Evolutionary conservation across 176 grass and related monocot genomes (phyloP), one percentile per base, ranked within the genome.

Genomic region (Zea luxurians): DNA sequence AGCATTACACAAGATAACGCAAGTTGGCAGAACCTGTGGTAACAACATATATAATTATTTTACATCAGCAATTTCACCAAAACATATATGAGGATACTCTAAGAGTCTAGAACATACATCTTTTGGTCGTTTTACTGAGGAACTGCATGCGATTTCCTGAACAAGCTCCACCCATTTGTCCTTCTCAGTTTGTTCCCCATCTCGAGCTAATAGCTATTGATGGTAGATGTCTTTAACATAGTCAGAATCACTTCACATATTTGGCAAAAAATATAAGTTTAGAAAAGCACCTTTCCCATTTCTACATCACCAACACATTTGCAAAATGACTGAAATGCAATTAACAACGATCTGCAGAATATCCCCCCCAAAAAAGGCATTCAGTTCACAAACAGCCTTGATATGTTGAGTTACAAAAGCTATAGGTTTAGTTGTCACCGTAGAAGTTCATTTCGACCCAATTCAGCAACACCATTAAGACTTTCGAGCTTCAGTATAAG

Each of bases 271-370:
- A 81, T 45, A 50, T 20, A 17, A 58, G 41, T 53, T 71, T 70
- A 68, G 83, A 42, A 74, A 79, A 75, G 16, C 61, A 89, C 93
- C 93, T 97, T 97, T 60, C 91, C 91, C 91, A 97, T 93, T 86
- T 97, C 91, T 65, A 89, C 82, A 79, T 97, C 91, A 10, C 90
- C 94, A 79, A 93, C 89, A 76, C 94, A 97, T 63, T 97, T 91
- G 65, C 94, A 97, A 79, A 97, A 97, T 80, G 94, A 93, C 76
- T 93, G 89, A 89, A 97, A 93, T 68, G 94, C 91, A 61, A 88
- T 86, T 84, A 97, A 80, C 75, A 97, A 82, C 13, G 76, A 80
- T 73, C 94, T 97, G 79, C 68, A 89, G 71, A 62, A 70, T 59
- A 87, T 80, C 59, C 58, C n/a, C 47, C 63, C 18, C 17, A 60